Conservation (phyloP, 1,284 basidiomycete species). For the Flammula alnicola region DNA sequence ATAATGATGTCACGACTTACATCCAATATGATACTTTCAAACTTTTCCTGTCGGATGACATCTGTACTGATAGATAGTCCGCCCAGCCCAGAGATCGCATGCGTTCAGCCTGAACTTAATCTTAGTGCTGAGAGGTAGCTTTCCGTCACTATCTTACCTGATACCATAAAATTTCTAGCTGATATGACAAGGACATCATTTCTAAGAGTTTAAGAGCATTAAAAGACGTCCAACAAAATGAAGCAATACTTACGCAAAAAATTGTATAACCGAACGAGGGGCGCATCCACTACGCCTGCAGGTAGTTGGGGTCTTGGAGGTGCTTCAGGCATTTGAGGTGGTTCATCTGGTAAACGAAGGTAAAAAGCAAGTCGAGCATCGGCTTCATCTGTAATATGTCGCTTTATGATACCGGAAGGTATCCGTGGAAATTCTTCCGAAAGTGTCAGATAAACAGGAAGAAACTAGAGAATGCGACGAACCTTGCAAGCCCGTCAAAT, state of each 20-base stretch:
- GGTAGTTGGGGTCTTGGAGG: slow-evolving; percentile 60
- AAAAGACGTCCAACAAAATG: background rate
- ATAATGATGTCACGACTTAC: slow-evolving; percentile 47
- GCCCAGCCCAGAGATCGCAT: slow-evolving; percentile 81
- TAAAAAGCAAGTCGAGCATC: slow-evolving; percentile 68
- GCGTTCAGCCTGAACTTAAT: slow-evolving; percentile 57
- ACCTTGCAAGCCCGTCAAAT: slow-evolving; percentile 75
- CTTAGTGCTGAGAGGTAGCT: background rate
- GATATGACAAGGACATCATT: slow-evolving; percentile 85
- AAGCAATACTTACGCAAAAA: slow-evolving; percentile 68
- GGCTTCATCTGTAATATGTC: slow-evolving; percentile 73
- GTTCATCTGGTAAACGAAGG: slow-evolving; percentile 50
- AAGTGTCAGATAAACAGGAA: background rate
- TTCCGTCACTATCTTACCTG: slow-evolving; percentile 50
- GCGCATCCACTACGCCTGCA: slow-evolving; percentile 67
- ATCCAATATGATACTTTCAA: slow-evolving; percentile 78
- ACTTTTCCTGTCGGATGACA: slow-evolving; percentile 66
- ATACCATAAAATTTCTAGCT: slow-evolving; percentile 81
- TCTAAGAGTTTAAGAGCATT: slow-evolving; percentile 46
- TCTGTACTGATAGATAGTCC: slow-evolving; percentile 66
- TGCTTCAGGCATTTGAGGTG: slow-evolving; percentile 43
- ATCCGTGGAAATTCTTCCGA: slow-evolving; percentile 68
- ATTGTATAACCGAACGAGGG: slow-evolving; percentile 80
- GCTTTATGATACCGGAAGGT: slow-evolving; percentile 66
- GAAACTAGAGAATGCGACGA: background rate